Evolutionary conservation across 2,329 filamentous ascomycete genomes (phyloP), one percentile per base, ranked within the genome.

Genomic region (Xylariaceae sp.): DNA sequence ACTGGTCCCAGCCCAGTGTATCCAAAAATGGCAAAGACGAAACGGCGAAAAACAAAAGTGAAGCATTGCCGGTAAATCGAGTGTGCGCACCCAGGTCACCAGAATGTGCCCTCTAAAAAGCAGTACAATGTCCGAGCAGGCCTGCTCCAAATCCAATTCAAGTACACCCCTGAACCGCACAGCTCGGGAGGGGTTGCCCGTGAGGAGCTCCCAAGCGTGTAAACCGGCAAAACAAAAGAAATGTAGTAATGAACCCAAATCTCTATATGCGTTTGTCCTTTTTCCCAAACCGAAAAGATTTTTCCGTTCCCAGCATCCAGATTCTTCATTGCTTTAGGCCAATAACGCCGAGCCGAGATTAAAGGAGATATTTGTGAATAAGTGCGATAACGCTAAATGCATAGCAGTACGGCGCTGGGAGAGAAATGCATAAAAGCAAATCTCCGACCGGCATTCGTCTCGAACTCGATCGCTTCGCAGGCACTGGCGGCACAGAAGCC

Each of bases 191-290:
- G 34, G 21, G 21, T 24, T 48, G 53, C 54, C 52, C 46, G 47
- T 41, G 52, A 52, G 48, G 44, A 49, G 50, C 39, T 48, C 34
- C 35, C 44, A 27, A 31, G 33, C 36, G 21, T 21, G 34, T 36
- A 35, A 45, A 43, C 48, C 46, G 43, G 45, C 44, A 46, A 40
- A 47, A 46, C 46, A 55, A 50, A 50, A 47, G 44, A 57, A 59
- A 48, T 40, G 35, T 41, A 44, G 46, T 18, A 39, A 23, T 31
- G 39, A 51, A 47, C 38, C 49, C 48, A 30, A 51, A 45, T 54
- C 52, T 61, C 58, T 61, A 61, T 61, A 61, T 60, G 58, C 57
- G 51, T 34, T 34, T 33, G 26, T 50, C 53, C 48, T 56, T 59
- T 59, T 59, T 48, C 57, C 53, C 57, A 26, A 48, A 46, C 37